phyloP scores from a whole-genome alignment of 2,329 filamentous ascomycete genomes.

The Colletotrichum musae region DNA sequence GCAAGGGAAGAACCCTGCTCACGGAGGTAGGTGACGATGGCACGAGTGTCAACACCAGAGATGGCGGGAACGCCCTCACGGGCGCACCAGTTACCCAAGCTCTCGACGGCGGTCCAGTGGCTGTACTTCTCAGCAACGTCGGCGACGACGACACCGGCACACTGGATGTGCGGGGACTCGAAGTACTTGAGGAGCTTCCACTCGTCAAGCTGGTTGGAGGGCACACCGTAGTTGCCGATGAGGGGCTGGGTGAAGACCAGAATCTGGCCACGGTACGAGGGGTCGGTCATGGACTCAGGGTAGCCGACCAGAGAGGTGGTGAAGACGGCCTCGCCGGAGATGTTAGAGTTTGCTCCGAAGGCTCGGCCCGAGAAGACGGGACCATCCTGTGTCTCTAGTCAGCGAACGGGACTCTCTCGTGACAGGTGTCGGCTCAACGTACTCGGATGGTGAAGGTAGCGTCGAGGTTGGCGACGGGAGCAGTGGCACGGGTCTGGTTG shows the following conservation, averaged over 20 bases:
- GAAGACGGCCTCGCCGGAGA: conserved; percentile 98
- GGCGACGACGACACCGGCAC: conserved; percentile 93
- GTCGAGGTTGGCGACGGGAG: conserved; percentile 79
- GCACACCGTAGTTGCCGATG: conserved; percentile 98
- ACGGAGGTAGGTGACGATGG: conserved; percentile 94
- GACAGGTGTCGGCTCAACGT: conserved; percentile 50
- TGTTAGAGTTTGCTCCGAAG: conserved; percentile 96
- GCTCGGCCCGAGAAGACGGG: conserved; percentile 97
- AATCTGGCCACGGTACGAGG: conserved; percentile 93
- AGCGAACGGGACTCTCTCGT: conserved; percentile 30
- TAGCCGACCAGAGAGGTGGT: conserved; percentile 98
- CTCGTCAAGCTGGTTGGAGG: conserved; percentile 86
- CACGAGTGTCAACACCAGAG: conserved; percentile 96
- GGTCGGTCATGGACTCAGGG: conserved; percentile 93
- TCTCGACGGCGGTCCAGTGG: conserved; percentile 99
- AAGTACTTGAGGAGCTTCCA: conserved; percentile 97
- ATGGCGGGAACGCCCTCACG: conserved; percentile 97
- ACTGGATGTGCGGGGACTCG: conserved; percentile 97
- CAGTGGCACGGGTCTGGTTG: conserved; percentile 69
- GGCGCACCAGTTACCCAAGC: conserved; percentile 92
- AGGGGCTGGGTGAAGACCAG: conserved; percentile 98
- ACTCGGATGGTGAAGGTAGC: conserved; percentile 96
- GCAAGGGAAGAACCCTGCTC: conserved; percentile 97
- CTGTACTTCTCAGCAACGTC: conserved; percentile 95
- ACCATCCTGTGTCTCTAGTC: conserved; percentile 75